Evolutionary conservation across 2,329 filamentous ascomycete species (phyloP).

Genomic region (Alternaria sp.): DNA sequence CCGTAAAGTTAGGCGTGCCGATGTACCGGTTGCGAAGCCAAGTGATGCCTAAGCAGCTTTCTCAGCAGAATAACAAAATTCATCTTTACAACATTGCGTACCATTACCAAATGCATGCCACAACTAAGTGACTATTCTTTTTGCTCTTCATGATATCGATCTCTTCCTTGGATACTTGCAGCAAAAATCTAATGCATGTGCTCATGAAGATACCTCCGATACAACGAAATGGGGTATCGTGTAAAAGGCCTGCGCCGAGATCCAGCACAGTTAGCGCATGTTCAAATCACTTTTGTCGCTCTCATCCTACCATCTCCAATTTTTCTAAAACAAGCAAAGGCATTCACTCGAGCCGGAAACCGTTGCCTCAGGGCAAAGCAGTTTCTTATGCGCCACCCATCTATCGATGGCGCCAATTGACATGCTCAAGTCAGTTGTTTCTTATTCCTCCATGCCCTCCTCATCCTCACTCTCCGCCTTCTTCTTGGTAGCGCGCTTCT

Average conservation of each 20-base stretch:
- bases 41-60: background rate
- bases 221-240: background rate
- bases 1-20: background rate
- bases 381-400: slow-evolving; percentile 1
- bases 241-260: background rate
- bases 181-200: background rate
- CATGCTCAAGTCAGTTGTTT: background rate
- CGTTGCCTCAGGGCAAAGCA: background rate
- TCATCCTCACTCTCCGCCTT: slow-evolving; percentile 35
- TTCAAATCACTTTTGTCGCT: background rate
- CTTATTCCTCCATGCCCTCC: slow-evolving; percentile 26
- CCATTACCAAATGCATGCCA: no score
- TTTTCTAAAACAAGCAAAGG: background rate
- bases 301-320: background rate
- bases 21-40: background rate
- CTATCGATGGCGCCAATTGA: slow-evolving; percentile 5
- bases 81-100: no score
- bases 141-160: no score
- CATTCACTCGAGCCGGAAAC: slow-evolving; percentile 3
- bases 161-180: background rate
- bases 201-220: background rate
- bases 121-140: no score
- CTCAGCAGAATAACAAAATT: background rate
- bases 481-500: slow-evolving; percentile 26
- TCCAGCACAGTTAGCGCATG: background rate